phyloP scores from a whole-genome alignment of 257 asterid species.

The Solanum chilense region DNA sequence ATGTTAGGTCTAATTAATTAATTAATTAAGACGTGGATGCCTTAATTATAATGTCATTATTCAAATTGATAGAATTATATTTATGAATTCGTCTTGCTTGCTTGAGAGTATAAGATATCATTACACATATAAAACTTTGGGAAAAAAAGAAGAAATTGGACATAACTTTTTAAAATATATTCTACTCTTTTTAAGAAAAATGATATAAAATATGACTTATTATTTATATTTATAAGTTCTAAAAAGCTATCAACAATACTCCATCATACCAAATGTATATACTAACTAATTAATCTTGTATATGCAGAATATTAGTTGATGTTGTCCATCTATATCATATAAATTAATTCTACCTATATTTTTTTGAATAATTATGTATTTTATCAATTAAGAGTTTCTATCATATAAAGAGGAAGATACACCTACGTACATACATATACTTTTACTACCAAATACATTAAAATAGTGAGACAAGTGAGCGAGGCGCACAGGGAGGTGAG shows the following conservation, averaged over 20 bases:
- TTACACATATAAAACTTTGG: not conserved
- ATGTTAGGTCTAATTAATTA: not conserved
- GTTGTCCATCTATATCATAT: not conserved
- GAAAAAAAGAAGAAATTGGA: no score
- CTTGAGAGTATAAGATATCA: not conserved
- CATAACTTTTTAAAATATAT: no score
- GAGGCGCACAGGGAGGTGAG: no score
- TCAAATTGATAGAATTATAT: not conserved
- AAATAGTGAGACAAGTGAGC: not conserved
- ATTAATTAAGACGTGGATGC: not conserved
- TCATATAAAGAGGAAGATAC: no score
- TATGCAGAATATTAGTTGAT: not conserved
- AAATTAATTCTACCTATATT: rapidly evolving
- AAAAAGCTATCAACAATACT: not conserved
- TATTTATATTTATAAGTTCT: not conserved
- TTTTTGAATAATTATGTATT: no score
- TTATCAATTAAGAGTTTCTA: not conserved
- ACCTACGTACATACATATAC: not conserved
- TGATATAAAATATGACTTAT: not conserved
- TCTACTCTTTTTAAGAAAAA: not conserved
- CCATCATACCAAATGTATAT: not conserved
- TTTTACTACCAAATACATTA: no score
- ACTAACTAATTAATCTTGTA: not conserved
- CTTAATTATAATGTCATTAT: not conserved
- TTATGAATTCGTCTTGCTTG: not conserved